Evolutionary conservation across 805 yeast species (phyloP).

Genomic region (Saturnispora serradocipensis): DNA sequence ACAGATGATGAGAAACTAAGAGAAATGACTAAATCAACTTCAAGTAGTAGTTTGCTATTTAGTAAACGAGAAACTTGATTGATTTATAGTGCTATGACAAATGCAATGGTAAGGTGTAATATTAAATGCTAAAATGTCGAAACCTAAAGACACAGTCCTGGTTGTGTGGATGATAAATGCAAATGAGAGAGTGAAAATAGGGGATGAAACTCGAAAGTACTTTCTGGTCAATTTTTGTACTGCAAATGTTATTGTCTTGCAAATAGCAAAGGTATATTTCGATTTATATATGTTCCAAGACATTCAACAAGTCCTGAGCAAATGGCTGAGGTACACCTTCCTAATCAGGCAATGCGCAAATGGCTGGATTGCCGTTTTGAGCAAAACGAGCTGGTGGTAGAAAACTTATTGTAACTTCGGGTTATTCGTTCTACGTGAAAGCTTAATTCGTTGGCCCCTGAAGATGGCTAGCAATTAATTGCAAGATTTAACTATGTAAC

Average conservation of each 20-base stretch:
- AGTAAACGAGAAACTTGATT: not conserved
- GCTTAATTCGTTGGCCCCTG: not conserved
- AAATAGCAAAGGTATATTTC: not conserved
- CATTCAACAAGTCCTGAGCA: not conserved
- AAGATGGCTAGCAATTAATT: not conserved
- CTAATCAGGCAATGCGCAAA: constrained; percentile 3
- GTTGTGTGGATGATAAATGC: not conserved
- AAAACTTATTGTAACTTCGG: not conserved
- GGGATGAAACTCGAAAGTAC: not conserved
- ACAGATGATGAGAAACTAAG: no score
- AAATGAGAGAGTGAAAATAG: not conserved
- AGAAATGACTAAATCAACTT: no score
- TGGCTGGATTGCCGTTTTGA: not conserved
- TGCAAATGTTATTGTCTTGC: not conserved
- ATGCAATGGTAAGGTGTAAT: not conserved
- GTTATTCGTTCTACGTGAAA: not conserved
- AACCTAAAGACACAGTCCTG: constrained; percentile 3
- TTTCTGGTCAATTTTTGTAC: not conserved
- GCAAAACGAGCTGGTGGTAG: not conserved
- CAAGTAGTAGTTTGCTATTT: not conserved
- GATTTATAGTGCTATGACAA: not conserved
- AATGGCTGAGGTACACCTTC: constrained; percentile 9
- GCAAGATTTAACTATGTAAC: not conserved
- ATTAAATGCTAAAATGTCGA: not conserved
- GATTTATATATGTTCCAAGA: not conserved